Percentiles rank a stretch among this genome's conserved stretches.
Conservation (phyloP, 345 rosid genomes). For the Corchorus capsularis region DNA sequence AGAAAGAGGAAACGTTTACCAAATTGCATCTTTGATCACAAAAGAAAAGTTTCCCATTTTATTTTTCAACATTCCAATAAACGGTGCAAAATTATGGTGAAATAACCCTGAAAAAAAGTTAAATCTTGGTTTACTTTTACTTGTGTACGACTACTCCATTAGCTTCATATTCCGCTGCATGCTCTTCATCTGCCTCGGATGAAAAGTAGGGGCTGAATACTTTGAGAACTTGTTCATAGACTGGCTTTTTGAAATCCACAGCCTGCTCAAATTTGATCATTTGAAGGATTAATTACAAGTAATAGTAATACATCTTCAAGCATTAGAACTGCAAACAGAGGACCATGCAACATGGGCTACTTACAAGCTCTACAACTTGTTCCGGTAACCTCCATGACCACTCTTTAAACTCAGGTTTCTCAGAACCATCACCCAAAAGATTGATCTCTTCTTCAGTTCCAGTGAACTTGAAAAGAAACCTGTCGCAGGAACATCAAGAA, state of each 20-base stretch:
- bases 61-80: neutral
- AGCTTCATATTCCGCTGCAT: slow-evolving; percentile 14
- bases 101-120: neutral
- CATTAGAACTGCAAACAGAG: neutral
- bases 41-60: neutral
- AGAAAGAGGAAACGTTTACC: neutral
- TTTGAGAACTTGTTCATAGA: slow-evolving; percentile 64
- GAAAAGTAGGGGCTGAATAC: slow-evolving; percentile 55
- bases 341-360: slow-evolving; percentile 18
- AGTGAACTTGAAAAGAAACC: slow-evolving; percentile 78
- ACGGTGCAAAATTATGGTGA: neutral
- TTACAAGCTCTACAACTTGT: slow-evolving; percentile 58
- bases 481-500: slow-evolving; percentile 26
- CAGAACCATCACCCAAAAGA: slow-evolving; percentile 71
- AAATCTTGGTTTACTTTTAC: neutral
- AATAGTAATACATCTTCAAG: neutral
- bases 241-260: slow-evolving; percentile 71
- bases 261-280: slow-evolving; percentile 35
- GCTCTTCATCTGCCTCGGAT: slow-evolving; percentile 32
- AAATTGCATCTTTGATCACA: neutral
- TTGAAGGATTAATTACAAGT: slow-evolving; percentile 5
- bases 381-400: slow-evolving; percentile 76
- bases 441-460: slow-evolving; percentile 80
- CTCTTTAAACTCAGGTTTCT: slow-evolving; percentile 65
- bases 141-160: neutral